Conservation (phyloP, 331 rosid species). For the Rosa hybrid region DNA sequence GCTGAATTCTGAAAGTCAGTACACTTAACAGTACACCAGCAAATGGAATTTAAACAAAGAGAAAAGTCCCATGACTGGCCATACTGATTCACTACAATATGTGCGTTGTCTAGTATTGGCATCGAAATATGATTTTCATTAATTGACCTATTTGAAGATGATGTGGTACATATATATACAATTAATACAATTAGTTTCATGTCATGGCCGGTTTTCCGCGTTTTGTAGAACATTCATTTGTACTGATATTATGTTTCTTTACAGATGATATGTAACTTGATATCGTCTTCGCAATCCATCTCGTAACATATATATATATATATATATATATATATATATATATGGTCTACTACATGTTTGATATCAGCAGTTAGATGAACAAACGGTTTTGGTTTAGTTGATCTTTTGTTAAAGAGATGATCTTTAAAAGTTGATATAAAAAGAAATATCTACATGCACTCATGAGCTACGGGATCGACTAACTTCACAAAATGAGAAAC, state of each 20-base stretch:
- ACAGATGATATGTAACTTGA: not conserved
- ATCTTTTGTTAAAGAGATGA: too few species aligned
- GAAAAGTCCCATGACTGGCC: not conserved
- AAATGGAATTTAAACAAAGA: not conserved
- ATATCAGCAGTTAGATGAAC: too few species aligned
- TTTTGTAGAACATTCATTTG: not conserved
- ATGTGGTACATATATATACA: not conserved
- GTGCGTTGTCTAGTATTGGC: not conserved
- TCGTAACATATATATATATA: too few species aligned
- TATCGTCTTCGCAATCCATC: not conserved
- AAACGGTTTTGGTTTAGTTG: too few species aligned
- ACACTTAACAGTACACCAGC: not conserved
- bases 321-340: too few species aligned
- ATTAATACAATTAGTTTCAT: not conserved
- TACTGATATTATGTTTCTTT: not conserved
- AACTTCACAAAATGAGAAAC: too few species aligned
- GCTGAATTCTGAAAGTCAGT: not conserved
- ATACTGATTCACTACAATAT: not conserved
- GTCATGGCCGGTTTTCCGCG: not conserved
- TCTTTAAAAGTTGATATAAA: too few species aligned
- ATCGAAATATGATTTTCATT: not conserved
- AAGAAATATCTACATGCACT: too few species aligned
- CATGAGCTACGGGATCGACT: too few species aligned
- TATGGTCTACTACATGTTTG: too few species aligned
- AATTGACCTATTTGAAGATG: not conserved